phyloP scores from a whole-genome alignment of 768 basidiomycete species.

The Amanita rubescens region DNA sequence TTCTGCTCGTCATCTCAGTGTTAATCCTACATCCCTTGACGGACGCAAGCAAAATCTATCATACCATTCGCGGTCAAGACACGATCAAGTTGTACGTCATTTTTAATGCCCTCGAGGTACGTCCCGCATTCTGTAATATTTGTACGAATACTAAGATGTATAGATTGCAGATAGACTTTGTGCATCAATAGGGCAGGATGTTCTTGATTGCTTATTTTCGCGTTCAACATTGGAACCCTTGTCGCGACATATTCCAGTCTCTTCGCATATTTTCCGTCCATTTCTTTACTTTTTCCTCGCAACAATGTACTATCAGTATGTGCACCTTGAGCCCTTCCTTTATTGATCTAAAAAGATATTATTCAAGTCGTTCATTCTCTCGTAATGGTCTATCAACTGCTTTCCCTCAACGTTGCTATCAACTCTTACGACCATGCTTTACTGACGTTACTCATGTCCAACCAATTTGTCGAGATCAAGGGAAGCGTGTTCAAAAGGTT shows the following conservation, averaged over 20 bases:
- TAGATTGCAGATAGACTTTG: slow-evolving; percentile 94
- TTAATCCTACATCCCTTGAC: slow-evolving; percentile 73
- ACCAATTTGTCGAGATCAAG: slow-evolving; percentile 99
- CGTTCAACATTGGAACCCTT: slow-evolving; percentile 77
- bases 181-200: slow-evolving; percentile 95
- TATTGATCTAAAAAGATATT: not conserved
- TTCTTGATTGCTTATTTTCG: slow-evolving; percentile 94
- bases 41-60: slow-evolving; percentile 97
- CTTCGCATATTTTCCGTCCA: slow-evolving; percentile 66
- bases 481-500: slow-evolving; percentile 99
- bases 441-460: slow-evolving; percentile 88
- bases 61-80: slow-evolving; percentile 95
- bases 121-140: slow-evolving; percentile 14
- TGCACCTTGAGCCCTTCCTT: slow-evolving; percentile 4
- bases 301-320: slow-evolving; percentile 75
- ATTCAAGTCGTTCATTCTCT: slow-evolving; percentile 74
- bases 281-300: slow-evolving; percentile 80
- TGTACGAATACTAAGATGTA: slow-evolving; percentile 3
- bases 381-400: slow-evolving; percentile 95
- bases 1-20: slow-evolving; percentile 70
- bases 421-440: slow-evolving; percentile 97
- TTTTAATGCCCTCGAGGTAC: slow-evolving; percentile 94
- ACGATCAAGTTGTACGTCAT: slow-evolving; percentile 99
- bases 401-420: slow-evolving; percentile 93
- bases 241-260: slow-evolving; percentile 53